These are phyloP conservation scores for Papilionanthe hybrid DNA, from an alignment of 116 monocot genomes.

Conservation along the genomic window DNA sequence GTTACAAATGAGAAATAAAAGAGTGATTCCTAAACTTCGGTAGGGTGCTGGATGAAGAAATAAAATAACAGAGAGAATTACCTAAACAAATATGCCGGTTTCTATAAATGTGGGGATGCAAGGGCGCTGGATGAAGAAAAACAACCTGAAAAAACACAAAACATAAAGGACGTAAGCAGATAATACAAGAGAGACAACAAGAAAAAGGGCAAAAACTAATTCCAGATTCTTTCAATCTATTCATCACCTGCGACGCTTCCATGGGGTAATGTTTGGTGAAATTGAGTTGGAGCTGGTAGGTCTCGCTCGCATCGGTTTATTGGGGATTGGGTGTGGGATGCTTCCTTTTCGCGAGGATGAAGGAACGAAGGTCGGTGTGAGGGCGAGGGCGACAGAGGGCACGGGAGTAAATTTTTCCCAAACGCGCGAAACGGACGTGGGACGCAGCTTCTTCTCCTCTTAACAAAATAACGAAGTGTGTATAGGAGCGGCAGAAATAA, in stretches of 20 bases:
- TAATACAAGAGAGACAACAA: not conserved
- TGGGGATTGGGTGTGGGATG: no score
- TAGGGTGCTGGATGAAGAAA: not conserved
- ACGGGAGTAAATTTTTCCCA: no score
- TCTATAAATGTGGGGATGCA: constrained; percentile 81
- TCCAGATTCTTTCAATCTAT: not conserved
- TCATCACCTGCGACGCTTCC: constrained; percentile 80
- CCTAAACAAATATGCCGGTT: constrained; percentile 89
- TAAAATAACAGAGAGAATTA: constrained; percentile 13
- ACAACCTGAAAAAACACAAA: constrained; percentile 43
- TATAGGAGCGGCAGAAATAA: no score
- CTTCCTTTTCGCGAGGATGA: no score
- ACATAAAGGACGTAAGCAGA: not conserved
- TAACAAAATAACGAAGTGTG: no score
- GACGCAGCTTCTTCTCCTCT: no score
- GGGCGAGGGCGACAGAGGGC: no score
- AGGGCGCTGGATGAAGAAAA: constrained; percentile 64
- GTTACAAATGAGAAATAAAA: not conserved
- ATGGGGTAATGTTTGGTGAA: constrained; percentile 94
- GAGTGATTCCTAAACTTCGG: not conserved
- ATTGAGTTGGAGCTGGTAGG: constrained; percentile 82
- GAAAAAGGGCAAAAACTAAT: not conserved
- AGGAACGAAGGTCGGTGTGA: no score
- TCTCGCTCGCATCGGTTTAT: constrained; percentile 65
- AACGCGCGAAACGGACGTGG: no score